Percentiles rank a stretch among this genome's conserved stretches.
These are phyloP conservation scores for Nigrospora sphaerica DNA, from an alignment of 2,329 filamentous ascomycete genomes.

Conservation along the genomic window DNA sequence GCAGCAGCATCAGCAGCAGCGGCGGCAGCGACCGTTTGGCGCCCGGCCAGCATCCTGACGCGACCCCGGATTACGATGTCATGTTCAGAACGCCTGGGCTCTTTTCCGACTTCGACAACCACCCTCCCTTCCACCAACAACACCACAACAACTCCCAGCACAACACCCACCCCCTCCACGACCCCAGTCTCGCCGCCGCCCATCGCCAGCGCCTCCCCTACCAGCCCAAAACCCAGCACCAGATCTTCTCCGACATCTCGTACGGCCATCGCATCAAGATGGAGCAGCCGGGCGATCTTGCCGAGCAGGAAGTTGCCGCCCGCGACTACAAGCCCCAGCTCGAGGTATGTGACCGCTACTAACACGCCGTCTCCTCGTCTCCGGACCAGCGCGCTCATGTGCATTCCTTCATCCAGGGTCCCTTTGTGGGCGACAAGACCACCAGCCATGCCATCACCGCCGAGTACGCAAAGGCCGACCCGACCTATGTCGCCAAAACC, in stretches of 20 bases:
- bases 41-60: too few relatives aligned
- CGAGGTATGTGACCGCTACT: constrained; percentile 34
- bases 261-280: constrained; percentile 23
- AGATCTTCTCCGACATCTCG: constrained; percentile 6
- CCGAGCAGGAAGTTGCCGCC: constrained; percentile 54
- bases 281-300: constrained; percentile 37
- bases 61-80: too few relatives aligned
- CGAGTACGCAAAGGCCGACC: constrained; percentile 85
- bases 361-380: constrained; percentile 4
- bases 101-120: not conserved
- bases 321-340: constrained; percentile 51
- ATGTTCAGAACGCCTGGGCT: not conserved
- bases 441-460: constrained; percentile 70
- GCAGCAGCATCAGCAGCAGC: constrained; percentile 6
- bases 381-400: too few relatives aligned
- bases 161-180: constrained; percentile 1
- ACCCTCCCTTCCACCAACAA: constrained; percentile 12
- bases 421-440: constrained; percentile 71
- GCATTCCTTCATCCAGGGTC: constrained; percentile 50
- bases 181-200: not conserved
- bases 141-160: constrained; percentile 5
- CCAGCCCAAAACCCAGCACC: constrained; percentile 9
- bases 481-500: constrained; percentile 80
- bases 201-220: constrained; percentile 6
- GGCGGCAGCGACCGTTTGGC: not conserved